phyloP scores from a whole-genome alignment of 1,284 basidiomycete species.

The Pholiota adiposa region DNA sequence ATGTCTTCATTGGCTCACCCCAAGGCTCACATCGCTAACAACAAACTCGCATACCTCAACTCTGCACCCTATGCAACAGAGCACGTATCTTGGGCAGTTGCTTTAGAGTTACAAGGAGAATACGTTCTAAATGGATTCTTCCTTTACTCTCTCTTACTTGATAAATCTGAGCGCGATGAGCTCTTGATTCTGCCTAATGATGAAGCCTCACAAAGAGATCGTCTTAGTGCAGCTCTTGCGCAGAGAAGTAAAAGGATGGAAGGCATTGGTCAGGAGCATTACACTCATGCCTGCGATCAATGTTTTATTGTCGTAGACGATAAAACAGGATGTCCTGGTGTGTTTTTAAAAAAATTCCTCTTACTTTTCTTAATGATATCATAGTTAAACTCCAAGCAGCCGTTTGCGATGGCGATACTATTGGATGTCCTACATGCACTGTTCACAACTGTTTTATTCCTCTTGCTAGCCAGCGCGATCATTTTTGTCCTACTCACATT shows the following conservation, averaged over 20 bases:
- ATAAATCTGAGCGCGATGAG: slow-evolving; percentile 6
- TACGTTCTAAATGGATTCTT: slow-evolving; percentile 18
- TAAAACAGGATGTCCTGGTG: not conserved
- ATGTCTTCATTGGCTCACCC: not conserved
- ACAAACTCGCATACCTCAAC: not conserved
- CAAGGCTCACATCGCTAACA: slow-evolving; percentile 9
- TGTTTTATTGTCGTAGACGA: slow-evolving; percentile 18
- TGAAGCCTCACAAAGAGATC: not conserved
- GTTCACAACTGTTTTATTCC: slow-evolving; percentile 24
- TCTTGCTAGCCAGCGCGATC: slow-evolving; percentile 23
- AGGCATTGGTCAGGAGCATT: slow-evolving; percentile 21
- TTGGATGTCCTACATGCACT: slow-evolving; percentile 27
- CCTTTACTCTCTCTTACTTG: slow-evolving; percentile 13
- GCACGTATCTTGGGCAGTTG: not conserved
- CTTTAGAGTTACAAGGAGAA: slow-evolving; percentile 1
- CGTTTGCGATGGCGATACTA: slow-evolving; percentile 24
- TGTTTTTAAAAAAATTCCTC: not conserved
- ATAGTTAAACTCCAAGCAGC: slow-evolving; percentile 12
- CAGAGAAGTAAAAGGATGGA: slow-evolving; percentile 18
- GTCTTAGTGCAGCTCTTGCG: not conserved
- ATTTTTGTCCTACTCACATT: slow-evolving; percentile 32
- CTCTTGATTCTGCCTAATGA: not conserved
- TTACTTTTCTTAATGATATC: not conserved
- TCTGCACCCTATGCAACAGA: not conserved
- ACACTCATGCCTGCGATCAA: slow-evolving; percentile 27